Base-by-base conservation (phyloP, 2,329 filamentous ascomycete species). In the Phialophora tarda region DNA sequence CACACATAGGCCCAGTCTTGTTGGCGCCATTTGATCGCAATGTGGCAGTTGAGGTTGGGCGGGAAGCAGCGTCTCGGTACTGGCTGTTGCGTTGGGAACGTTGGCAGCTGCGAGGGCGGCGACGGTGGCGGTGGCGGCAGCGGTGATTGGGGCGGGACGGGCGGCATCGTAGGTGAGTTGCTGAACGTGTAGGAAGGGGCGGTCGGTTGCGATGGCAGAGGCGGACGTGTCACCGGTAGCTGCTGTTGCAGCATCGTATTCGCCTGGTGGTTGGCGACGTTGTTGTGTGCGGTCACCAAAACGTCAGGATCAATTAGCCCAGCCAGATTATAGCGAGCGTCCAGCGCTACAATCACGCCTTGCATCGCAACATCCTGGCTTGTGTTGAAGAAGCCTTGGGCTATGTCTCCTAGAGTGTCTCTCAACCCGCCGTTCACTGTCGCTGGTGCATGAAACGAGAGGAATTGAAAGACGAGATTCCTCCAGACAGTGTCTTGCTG, bases 1-100 rank as follows among this genome's bases (percentile, higher is more conserved):
- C 53, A 56, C 28, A 34, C 53, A 14, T 56, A 56, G 12, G n/a
- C 53, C 53, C 53, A 56, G 28, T 28, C 53, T 2, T 56, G 12
- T 12, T 51, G 48, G 48, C 48, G 23, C 48, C 21, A 23, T 51
- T 26, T 51, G 21, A 51, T 24, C 2, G 21, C 21, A 10, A 51
- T 10, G 7, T n/a, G 17, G 38, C 17, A n/a, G 38, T 44, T 44
- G 38, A 44, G 17, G 17, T 44, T 44, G 14, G 38, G 17, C 17
- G 38, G 38, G 6, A n/a, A 44, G 38, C 38, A 44, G 38, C 38
- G 38, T 44, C 38, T n/a, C 6, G 4, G 38, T n/a, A 17, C 17
- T 44, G 38, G 14, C 38, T 44, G 38, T n/a, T n/a, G 17, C 7
- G 23, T 17, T 26, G 21, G 21, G 21, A 51, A 28, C 21, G 23